Conservation (phyloP, 257 asterid genomes). For the Solanum medicagineum region DNA sequence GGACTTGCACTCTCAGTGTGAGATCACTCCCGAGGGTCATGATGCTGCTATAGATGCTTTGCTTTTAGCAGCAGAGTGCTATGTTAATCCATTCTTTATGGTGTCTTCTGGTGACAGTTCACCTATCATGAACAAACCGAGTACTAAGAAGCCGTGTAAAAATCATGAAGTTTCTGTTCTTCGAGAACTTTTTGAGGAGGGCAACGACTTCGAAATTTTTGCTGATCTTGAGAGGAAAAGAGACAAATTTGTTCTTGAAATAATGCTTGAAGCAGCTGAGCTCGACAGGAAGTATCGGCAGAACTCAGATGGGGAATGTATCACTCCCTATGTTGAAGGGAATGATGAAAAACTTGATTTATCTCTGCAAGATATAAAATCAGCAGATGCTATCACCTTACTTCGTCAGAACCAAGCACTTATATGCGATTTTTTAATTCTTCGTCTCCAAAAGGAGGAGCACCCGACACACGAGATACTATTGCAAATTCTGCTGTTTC, state of each 20-base stretch:
- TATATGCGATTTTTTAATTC: slow-evolving; percentile 56
- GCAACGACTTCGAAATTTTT: slow-evolving; percentile 45
- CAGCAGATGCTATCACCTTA: slow-evolving; percentile 90
- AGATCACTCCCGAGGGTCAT: slow-evolving; percentile 60
- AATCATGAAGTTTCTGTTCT: slow-evolving; percentile 37
- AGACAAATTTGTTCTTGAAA: slow-evolving; percentile 85
- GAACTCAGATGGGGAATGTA: slow-evolving; percentile 24
- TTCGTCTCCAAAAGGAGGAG: slow-evolving; percentile 49
- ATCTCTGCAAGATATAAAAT: slow-evolving; percentile 40
- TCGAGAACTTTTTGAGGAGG: slow-evolving; percentile 23
- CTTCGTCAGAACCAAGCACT: slow-evolving; percentile 81
- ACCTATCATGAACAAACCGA: slow-evolving; percentile 20
- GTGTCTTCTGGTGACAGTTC: slow-evolving; percentile 35
- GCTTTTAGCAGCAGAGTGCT: slow-evolving; percentile 93
- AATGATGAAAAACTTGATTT: slow-evolving; percentile 31
- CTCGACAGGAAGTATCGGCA: slow-evolving; percentile 50
- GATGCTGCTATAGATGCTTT: slow-evolving; percentile 74
- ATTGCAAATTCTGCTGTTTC: slow-evolving; percentile 77
- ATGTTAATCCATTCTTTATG: slow-evolving; percentile 78
- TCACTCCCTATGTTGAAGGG: slow-evolving; percentile 36
- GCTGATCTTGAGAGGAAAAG: slow-evolving; percentile 83
- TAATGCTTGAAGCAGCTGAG: slow-evolving; percentile 86
- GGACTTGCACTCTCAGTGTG: slow-evolving; percentile 60
- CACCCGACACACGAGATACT: slow-evolving; percentile 74
- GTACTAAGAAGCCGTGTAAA: slow-evolving; percentile 15